Percentiles rank a stretch among this genome's conserved stretches.
Evolutionary conservation across 148 eudicot species (phyloP).

Genomic region (Agrostemma githago): DNA sequence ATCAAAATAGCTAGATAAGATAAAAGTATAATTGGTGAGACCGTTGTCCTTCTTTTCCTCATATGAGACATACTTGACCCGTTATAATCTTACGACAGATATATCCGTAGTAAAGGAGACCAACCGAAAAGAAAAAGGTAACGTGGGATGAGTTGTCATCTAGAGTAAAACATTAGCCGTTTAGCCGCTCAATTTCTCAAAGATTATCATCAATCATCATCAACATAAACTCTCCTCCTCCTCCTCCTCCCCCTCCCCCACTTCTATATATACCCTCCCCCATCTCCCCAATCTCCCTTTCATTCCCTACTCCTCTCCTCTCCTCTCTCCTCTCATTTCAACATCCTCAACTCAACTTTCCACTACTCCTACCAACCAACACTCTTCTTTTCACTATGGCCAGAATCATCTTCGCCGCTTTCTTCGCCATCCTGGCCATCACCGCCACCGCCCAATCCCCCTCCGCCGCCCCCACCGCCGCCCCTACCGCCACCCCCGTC

Average conservation of each 20-base stretch:
- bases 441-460: slow-evolving; percentile 14
- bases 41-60: too few species aligned
- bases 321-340: too few species aligned
- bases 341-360: too few species aligned
- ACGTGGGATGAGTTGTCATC: slow-evolving; percentile 11
- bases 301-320: neutral
- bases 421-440: neutral
- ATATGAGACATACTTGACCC: too few species aligned
- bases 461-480: neutral
- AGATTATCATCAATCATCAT: neutral
- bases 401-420: neutral
- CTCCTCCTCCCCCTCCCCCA: neutral
- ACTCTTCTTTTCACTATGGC: neutral
- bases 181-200: too few species aligned
- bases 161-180: neutral
- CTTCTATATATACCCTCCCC: slow-evolving; percentile 21
- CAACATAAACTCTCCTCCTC: neutral
- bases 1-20: too few species aligned
- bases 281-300: slow-evolving; percentile 7
- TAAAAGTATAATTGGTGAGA: too few species aligned
- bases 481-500: neutral
- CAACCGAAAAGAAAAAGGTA: neutral
- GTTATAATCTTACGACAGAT: too few species aligned
- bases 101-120: too few species aligned
- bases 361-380: too few species aligned